Evolutionary conservation across 768 basidiomycete genomes (phyloP).

Genomic region (Pulveroboletus sp.): DNA sequence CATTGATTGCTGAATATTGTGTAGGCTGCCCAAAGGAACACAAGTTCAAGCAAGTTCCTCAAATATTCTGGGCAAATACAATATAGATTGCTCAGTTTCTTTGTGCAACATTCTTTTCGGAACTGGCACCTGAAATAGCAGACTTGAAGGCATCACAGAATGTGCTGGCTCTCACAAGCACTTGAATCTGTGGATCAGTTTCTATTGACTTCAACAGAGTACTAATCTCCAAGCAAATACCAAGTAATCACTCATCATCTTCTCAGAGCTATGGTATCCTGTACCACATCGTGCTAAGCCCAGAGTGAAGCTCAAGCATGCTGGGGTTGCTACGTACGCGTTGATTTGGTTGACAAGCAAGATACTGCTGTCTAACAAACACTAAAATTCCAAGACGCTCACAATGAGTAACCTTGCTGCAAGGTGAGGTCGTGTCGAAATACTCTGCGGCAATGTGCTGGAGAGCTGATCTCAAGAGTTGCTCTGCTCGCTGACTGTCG

Average conservation of each 20-base stretch:
- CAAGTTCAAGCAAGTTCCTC: conserved; percentile 40
- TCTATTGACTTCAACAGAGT: conserved; percentile 41
- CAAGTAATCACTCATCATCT: conserved; percentile 39
- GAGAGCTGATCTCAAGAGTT: conserved; percentile 34
- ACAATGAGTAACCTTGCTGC: conserved; percentile 45
- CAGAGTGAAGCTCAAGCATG: neutral
- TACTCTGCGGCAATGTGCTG: conserved; percentile 38
- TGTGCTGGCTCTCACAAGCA: conserved; percentile 38
- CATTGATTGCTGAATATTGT: conserved; percentile 2
- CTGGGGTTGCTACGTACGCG: conserved; percentile 36
- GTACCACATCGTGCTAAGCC: conserved; percentile 1
- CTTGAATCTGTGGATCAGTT: conserved; percentile 45
- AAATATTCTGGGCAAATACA: conserved; percentile 32
- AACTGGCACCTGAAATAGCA: conserved; percentile 30
- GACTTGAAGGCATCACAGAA: conserved; percentile 41
- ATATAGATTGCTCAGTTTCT: conserved; percentile 30
- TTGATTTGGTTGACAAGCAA: conserved; percentile 49
- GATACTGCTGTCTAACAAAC: conserved; percentile 46
- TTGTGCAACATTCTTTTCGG: conserved; percentile 36
- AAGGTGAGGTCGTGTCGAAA: conserved; percentile 47
- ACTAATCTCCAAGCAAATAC: conserved; percentile 31
- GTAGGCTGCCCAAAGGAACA: conserved; percentile 23
- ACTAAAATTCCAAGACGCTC: conserved; percentile 49
- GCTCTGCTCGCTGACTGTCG: conserved; percentile 45
- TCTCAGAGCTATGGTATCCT: conserved; percentile 46